These are phyloP conservation scores for Raphanus sativus DNA, from an alignment of 345 rosid species.

Conservation along the genomic window DNA sequence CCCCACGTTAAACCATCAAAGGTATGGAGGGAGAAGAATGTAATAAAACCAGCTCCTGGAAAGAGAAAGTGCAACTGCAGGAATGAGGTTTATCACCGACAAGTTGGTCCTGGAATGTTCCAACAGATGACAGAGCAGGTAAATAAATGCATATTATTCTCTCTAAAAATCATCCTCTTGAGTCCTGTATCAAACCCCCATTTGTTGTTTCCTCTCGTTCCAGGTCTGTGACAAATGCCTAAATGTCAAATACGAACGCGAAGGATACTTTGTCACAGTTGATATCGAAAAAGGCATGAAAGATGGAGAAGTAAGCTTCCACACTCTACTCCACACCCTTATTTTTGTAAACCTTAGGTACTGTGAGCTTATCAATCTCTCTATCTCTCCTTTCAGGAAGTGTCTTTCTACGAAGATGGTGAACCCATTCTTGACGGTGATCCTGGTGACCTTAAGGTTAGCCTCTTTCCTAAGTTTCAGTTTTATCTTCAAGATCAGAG, in stretches of 20 bases:
- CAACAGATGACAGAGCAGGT: constrained; percentile 99
- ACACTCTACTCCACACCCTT: background rate
- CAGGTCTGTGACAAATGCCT: constrained; percentile 99
- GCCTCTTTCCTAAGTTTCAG: constrained; percentile 12
- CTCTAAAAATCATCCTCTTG: background rate
- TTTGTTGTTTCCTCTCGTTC: constrained; percentile 25
- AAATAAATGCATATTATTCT: background rate
- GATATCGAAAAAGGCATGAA: constrained; percentile 99
- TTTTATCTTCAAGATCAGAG: background rate
- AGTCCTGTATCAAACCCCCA: background rate
- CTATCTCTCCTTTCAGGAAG: constrained; percentile 61
- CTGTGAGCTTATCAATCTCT: background rate
- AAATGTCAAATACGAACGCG: constrained; percentile 82
- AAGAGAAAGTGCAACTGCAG: constrained; percentile 95
- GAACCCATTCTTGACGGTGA: constrained; percentile 95
- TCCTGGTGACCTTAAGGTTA: constrained; percentile 86
- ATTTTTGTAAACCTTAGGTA: background rate
- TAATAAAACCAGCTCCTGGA: constrained; percentile 90
- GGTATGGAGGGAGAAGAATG: constrained; percentile 99
- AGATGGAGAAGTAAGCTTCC: constrained; percentile 82
- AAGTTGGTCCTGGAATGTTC: constrained; percentile 99
- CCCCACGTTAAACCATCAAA: constrained; percentile 25
- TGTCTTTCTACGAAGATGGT: constrained; percentile 94
- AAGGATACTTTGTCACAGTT: constrained; percentile 85
- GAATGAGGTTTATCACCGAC: constrained; percentile 96